Conservation (phyloP, 176 grass and related monocot genomes). For the Carex littledalei region DNA sequence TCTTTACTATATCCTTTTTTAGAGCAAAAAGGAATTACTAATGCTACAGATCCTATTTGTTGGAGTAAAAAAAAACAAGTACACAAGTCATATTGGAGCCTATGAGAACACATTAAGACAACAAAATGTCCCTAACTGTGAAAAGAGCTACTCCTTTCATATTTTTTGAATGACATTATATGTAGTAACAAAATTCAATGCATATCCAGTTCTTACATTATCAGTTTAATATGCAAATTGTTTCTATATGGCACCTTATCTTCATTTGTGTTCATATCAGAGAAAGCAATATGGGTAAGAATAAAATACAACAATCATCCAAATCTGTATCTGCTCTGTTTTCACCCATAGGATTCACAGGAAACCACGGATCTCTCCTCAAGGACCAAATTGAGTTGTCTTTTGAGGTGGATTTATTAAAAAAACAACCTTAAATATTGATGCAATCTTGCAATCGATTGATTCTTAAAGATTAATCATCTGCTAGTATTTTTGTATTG, state of each 20-base stretch:
- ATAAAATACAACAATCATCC: not conserved
- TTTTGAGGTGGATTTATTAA: not conserved
- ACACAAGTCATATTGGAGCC: not conserved
- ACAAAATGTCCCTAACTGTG: not conserved
- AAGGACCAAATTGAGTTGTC: not conserved
- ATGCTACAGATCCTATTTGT: not conserved
- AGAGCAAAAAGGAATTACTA: not conserved
- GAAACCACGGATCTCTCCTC: not conserved
- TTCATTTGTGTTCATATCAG: not conserved
- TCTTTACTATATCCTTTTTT: not conserved
- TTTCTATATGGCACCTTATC: not conserved
- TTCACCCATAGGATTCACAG: not conserved
- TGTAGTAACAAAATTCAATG: not conserved
- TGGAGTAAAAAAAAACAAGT: not conserved
- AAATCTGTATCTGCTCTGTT: not conserved
- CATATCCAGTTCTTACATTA: not conserved
- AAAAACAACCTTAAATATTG: not conserved
- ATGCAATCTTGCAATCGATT: not conserved
- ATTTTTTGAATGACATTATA: not conserved
- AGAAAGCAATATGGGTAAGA: not conserved
- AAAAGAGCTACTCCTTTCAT: not conserved
- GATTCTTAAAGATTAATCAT: not conserved
- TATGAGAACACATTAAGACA: not conserved
- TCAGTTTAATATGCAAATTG: not conserved
- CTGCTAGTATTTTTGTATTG: not conserved